Evolutionary conservation across 352 stramenopile species (phyloP), one percentile per base, ranked within the genome.

Genomic region (Halophytophthora polymorphica): DNA sequence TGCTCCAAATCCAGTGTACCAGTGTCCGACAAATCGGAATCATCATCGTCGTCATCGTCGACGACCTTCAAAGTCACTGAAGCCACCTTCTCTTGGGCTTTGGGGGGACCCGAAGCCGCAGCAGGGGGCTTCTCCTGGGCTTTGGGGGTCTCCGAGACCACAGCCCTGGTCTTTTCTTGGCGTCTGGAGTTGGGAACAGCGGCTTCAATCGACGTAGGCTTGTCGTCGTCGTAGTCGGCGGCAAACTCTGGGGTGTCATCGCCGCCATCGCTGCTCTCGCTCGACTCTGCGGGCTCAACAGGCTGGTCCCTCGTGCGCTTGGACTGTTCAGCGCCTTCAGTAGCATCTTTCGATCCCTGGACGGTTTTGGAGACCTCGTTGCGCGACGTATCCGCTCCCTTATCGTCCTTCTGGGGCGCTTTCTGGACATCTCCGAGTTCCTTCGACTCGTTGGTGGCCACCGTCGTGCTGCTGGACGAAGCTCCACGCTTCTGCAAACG

Each of bases 1-100:
- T 39, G 50, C n/a, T 76, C 56, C 18, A 77, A 51, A 62, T 71
- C 56, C 25, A 72, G 35, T 17, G 63, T 74, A 2, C 54, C 63
- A 29, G 59, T 69, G 23, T 74, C 59, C 4, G 66, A 74, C 33
- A 64, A 3, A 42, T 74, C 52, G 38, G 31, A 34, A 43, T 65
- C 61, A 11, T 56, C 48, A 36, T 14, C 43, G 21, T 31, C 37
- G 18, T 11, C 28, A 40, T 59, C 25, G 12, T 0, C 10, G 6
- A 8, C 14, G 4, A 31, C 25, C 25, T 31, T 29, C 23, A 39
- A 17, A 34, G 22, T 15, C 21, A 46, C 29, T 39, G 3, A 17
- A 2, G 33, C 3, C 33, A 17, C 3, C 13, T n/a, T 46, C 29
- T 6, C 25, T n/a, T 19, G 8, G 13, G 22, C 13, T 3, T 33